Evolutionary conservation across 2,329 filamentous ascomycete genomes (phyloP).

Genomic region (Colletotrichum somersetense): DNA sequence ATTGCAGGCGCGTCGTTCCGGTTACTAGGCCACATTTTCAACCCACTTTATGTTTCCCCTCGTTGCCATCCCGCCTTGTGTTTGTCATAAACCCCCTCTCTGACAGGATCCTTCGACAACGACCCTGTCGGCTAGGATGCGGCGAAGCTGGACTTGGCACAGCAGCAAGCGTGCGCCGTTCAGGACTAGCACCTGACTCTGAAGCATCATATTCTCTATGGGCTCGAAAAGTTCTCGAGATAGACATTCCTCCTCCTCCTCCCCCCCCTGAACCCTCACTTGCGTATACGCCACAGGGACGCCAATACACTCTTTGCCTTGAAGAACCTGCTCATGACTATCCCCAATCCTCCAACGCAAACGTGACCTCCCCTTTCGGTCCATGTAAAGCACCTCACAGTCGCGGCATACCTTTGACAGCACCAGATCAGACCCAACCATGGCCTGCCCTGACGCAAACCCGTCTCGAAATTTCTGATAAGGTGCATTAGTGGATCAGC

Average conservation of each 20-base stretch:
- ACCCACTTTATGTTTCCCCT: constrained; percentile 4
- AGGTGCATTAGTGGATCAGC: constrained; percentile 42
- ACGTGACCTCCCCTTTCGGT: neutral
- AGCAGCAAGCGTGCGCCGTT: constrained; percentile 25
- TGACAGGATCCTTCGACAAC: constrained; percentile 4
- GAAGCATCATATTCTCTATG: neutral
- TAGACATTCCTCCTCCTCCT: neutral
- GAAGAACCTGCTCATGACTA: neutral
- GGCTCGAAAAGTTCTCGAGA: neutral
- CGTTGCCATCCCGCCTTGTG: neutral
- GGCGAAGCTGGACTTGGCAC: constrained; percentile 36
- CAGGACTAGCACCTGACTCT: constrained; percentile 25
- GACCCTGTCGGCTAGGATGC: constrained; percentile 29
- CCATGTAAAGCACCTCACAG: constrained; percentile 17
- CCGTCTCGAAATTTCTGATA: constrained; percentile 36
- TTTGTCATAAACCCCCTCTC: constrained; percentile 14
- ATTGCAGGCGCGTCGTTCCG: neutral
- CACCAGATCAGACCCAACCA: constrained; percentile 17
- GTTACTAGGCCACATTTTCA: neutral
- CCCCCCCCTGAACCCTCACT: too few species aligned
- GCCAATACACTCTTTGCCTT: neutral
- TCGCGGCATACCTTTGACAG: neutral
- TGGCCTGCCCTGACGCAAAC: constrained; percentile 38
- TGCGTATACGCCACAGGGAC: neutral
- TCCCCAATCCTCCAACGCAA: neutral